Percentiles rank a stretch among this genome's conserved stretches.
Evolutionary conservation across 2,329 filamentous ascomycete species (phyloP).

Genomic region (Talaromyces pinophilus): DNA sequence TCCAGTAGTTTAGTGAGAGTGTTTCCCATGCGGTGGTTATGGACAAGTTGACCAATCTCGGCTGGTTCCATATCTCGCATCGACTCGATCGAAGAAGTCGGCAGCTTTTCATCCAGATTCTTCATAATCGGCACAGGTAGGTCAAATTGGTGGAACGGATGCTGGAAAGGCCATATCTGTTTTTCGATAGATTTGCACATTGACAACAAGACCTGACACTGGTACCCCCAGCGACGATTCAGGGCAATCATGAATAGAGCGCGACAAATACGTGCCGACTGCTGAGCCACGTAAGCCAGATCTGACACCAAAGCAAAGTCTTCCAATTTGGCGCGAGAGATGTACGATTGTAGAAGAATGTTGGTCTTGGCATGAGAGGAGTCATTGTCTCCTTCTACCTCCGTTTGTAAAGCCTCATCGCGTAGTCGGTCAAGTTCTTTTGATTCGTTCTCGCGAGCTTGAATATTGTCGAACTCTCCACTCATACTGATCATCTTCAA

Average conservation of each 20-base stretch:
- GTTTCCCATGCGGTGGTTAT: slow-evolving; percentile 83
- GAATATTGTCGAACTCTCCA: slow-evolving; percentile 96
- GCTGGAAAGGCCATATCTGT: slow-evolving; percentile 90
- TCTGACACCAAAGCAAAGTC: slow-evolving; percentile 94
- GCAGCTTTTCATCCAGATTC: slow-evolving; percentile 79
- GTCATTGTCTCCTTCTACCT: slow-evolving; percentile 68
- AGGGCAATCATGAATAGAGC: slow-evolving; percentile 97
- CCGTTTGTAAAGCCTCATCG: slow-evolving; percentile 71
- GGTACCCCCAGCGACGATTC: slow-evolving; percentile 92
- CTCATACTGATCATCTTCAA: slow-evolving; percentile 97
- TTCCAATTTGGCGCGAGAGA: slow-evolving; percentile 81
- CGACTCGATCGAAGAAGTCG: slow-evolving; percentile 71
- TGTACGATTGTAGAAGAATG: slow-evolving; percentile 89
- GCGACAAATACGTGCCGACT: slow-evolving; percentile 89
- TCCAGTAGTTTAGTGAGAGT: slow-evolving; percentile 78
- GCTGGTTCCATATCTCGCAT: slow-evolving; percentile 90
- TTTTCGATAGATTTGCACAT: slow-evolving; percentile 97
- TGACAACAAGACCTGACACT: slow-evolving; percentile 86
- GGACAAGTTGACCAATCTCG: slow-evolving; percentile 87
- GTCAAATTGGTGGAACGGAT: slow-evolving; percentile 94
- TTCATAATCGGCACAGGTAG: slow-evolving; percentile 79
- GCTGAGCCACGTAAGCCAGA: slow-evolving; percentile 91
- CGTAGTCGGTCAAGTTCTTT: slow-evolving; percentile 79
- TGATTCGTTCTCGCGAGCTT: slow-evolving; percentile 84
- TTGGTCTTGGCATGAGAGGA: slow-evolving; percentile 89